Conservation (phyloP, 352 stramenopile species). For the Pseudoperonospora humuli region DNA sequence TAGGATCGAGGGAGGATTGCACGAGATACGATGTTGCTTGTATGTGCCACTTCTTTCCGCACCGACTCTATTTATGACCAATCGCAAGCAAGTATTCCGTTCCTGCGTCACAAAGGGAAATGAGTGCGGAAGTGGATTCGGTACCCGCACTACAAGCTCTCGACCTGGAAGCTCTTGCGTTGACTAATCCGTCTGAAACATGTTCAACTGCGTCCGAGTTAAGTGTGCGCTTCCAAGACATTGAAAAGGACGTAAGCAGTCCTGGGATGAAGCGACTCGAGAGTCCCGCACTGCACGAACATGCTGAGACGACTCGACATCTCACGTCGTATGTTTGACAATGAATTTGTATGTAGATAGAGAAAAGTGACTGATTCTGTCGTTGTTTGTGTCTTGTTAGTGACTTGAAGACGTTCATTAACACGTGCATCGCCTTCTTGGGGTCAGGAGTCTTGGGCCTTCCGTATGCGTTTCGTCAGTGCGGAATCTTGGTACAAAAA, state of each 20-base stretch:
- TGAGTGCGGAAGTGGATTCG: conserved; percentile 3
- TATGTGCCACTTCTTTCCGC: too few relatives aligned
- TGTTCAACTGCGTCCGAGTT: conserved; percentile 26
- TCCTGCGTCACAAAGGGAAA: conserved; percentile 19
- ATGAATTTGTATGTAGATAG: background rate
- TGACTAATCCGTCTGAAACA: conserved; percentile 20
- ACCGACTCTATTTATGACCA: too few relatives aligned
- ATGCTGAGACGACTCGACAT: conserved; percentile 21
- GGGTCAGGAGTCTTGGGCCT: conserved; percentile 87
- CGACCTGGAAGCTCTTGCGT: conserved; percentile 22
- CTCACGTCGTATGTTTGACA: conserved; percentile 34
- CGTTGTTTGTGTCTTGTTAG: conserved; percentile 12
- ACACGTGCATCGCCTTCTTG: conserved; percentile 88
- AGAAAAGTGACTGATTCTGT: background rate
- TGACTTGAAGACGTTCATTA: conserved; percentile 59
- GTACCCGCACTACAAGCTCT: conserved; percentile 19
- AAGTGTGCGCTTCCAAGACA: conserved; percentile 5
- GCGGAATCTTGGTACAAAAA: conserved; percentile 58
- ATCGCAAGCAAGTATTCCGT: background rate
- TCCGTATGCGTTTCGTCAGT: conserved; percentile 85
- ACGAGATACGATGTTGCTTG: background rate
- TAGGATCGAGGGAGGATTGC: background rate
- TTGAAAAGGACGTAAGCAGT: background rate
- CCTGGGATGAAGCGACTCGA: conserved; percentile 13
- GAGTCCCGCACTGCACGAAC: conserved; percentile 13